These are phyloP conservation scores for Syzygium grande DNA, from an alignment of 345 rosid genomes.

Conservation along the genomic window DNA sequence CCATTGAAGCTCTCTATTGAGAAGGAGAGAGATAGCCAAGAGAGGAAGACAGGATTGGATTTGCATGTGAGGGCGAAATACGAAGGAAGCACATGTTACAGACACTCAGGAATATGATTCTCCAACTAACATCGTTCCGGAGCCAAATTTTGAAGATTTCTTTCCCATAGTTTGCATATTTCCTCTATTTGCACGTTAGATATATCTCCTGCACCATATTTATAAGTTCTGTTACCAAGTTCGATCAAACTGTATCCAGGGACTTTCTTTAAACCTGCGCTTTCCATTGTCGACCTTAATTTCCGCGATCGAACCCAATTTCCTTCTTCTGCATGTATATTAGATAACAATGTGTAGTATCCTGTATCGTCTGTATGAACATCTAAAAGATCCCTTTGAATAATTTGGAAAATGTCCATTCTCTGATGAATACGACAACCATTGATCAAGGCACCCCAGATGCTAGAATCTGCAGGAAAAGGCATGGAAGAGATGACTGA, in stretches of 20 bases:
- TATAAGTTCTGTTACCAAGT: conserved; percentile 12
- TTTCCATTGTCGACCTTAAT: conserved; percentile 36
- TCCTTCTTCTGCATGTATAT: conserved; percentile 70
- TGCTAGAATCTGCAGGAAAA: conserved; percentile 44
- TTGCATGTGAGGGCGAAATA: not conserved
- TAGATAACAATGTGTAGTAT: conserved; percentile 56
- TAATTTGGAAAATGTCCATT: conserved; percentile 47
- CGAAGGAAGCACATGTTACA: not conserved
- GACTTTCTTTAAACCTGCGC: conserved; percentile 44
- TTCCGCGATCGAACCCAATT: conserved; percentile 53
- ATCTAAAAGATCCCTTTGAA: conserved; percentile 29
- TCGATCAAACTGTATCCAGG: conserved; percentile 54
- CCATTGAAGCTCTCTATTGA: not conserved
- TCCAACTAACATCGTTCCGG: not conserved
- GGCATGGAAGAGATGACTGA: conserved; percentile 55
- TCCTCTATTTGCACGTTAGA: conserved; percentile 2
- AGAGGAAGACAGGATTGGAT: not conserved
- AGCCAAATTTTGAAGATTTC: not conserved
- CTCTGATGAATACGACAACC: conserved; percentile 77
- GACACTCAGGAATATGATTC: not conserved
- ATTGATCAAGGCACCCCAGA: conserved; percentile 68
- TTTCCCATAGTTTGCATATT: not conserved
- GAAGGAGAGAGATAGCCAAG: not conserved
- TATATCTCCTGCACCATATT: conserved; percentile 14
- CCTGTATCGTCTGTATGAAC: conserved; percentile 55